Conservation (phyloP, 352 stramenopile genomes). For the Pilasporangium apinafurcum region DNA sequence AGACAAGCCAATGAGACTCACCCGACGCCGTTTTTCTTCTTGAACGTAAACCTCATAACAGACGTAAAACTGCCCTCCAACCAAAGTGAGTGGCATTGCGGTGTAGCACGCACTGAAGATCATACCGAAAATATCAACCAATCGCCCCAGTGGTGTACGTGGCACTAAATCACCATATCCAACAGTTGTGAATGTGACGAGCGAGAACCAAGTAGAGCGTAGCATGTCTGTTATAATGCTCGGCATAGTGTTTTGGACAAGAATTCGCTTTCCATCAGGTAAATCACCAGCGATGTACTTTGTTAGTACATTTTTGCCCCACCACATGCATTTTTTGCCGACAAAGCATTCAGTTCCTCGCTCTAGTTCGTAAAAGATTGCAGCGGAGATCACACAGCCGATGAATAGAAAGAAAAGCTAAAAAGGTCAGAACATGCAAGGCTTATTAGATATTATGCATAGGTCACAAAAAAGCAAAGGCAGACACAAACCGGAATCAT, state of each 20-base stretch:
- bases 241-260: conserved; percentile 27
- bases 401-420: conserved; percentile 52
- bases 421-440: neutral
- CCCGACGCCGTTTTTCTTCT: conserved; percentile 19
- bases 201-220: conserved; percentile 38
- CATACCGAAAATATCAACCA: conserved; percentile 38
- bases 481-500: conserved; percentile 24
- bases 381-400: conserved; percentile 26
- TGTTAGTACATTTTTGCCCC: conserved; percentile 32
- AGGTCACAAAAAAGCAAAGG: neutral
- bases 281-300: conserved; percentile 14
- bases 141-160: conserved; percentile 26
- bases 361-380: conserved; percentile 43
- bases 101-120: conserved; percentile 56
- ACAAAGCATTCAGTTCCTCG: conserved; percentile 34
- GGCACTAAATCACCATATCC: conserved; percentile 43
- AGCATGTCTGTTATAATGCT: conserved; percentile 36
- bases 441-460: neutral
- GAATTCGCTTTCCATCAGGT: conserved; percentile 21
- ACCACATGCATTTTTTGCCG: conserved; percentile 22
- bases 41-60: conserved; percentile 43
- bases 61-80: conserved; percentile 52
- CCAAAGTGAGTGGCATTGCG: conserved; percentile 51
- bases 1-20: neutral
- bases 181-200: conserved; percentile 42